Conservation (phyloP, 202 grass and related monocot genomes). For the Eragrostis tef region DNA sequence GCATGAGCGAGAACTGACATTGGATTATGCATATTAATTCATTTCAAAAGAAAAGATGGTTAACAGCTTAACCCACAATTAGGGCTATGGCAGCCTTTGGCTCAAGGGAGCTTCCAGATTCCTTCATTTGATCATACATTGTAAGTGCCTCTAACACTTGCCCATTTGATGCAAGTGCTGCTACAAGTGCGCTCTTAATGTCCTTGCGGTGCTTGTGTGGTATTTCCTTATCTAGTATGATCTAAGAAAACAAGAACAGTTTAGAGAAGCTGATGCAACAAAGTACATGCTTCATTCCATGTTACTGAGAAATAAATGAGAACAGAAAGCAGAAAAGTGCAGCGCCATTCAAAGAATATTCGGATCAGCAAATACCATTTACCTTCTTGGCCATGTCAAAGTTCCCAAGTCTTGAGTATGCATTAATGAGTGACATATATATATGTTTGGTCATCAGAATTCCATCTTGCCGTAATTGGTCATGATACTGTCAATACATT, state of each 20-base stretch:
- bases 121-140: constrained; percentile 75
- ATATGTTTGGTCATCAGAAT: constrained; percentile 66
- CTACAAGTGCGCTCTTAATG: constrained; percentile 69
- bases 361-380: constrained; percentile 48
- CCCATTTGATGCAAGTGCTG: constrained; percentile 75
- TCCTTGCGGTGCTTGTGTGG: constrained; percentile 56
- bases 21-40: constrained; percentile 29
- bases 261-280: constrained; percentile 23
- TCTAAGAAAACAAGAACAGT: constrained; percentile 54
- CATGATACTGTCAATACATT: constrained; percentile 67
- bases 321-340: constrained; percentile 25
- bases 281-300: constrained; percentile 8
- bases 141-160: constrained; percentile 66
- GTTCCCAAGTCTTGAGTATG: constrained; percentile 76
- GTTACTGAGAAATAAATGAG: not conserved
- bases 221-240: constrained; percentile 70
- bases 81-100: constrained; percentile 68
- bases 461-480: constrained; percentile 69
- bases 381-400: constrained; percentile 96
- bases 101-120: constrained; percentile 64
- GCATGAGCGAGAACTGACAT: constrained; percentile 19
- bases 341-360: constrained; percentile 35
- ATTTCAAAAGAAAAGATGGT: constrained; percentile 26
- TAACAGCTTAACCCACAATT: constrained; percentile 68
- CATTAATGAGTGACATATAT: constrained; percentile 73